Base-by-base conservation (phyloP, 495 filamentous ascomycete genomes). In the Podospora pseudoanserina region DNA sequence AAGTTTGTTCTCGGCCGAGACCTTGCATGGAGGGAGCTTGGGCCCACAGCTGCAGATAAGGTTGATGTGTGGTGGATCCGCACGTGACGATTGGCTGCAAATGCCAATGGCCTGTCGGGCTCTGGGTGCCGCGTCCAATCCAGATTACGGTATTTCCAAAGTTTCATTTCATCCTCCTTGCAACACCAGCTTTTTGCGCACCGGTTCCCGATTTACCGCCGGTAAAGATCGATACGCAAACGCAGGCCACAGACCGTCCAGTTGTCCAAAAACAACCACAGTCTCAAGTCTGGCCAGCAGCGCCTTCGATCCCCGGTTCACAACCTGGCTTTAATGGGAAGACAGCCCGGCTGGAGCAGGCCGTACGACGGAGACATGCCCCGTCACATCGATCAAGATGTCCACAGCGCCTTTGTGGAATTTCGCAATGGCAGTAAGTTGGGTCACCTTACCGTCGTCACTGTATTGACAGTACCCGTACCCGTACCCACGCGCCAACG, bases 351-450 rank as follows among this genome's bases (percentile, higher is more conserved):
- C 49, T 65, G 39, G 44, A 32, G 54, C 34, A 39, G 63, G 20
- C 54, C 32, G 20, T 66, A n/a, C 57, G 18, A 49, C 63, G 54
- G 18, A 60, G 69, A 32, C n/a, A 76, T 76, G 73, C 71, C 74
- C 13, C 34, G 74, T 15, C 69, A 71, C 18, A 61, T 73, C 6
- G 74, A 76, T 53, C 44, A 65, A 28, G 71, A 75, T 65, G 74
- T 76, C 28, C 74, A 76, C 49, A 28, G 60, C 26, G 66, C 74
- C 4, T 76, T 76, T 44, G 60, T 70, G 7, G 74, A 76, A 55
- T 76, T 75, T 59, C 71, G 73, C 30, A 62, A 44, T 34, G 73
- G 64, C 28, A 39, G 74, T 76, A 67, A 65, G 71, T 70, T 18
- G 26, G 34, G 28, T 39, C 57, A 44, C 27, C 44, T 58, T 64